phyloP scores from a whole-genome alignment of 129 eudicot species.

The Helichrysum umbraculigerum region DNA sequence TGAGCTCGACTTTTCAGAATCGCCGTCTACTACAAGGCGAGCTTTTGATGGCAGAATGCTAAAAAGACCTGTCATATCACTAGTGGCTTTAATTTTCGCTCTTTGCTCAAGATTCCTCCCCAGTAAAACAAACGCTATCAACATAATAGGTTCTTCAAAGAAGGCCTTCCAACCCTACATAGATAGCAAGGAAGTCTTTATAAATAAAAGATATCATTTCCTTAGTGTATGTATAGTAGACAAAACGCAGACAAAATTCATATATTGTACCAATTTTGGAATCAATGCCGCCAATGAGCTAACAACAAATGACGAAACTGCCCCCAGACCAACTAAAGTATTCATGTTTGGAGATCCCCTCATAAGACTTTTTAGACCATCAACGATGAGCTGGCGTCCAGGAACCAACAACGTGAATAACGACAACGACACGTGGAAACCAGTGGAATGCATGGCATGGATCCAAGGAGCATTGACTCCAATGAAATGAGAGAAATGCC shows the following conservation, averaged over 20 bases:
- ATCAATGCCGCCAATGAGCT: conserved; percentile 89
- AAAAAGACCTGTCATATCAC: conserved; percentile 95
- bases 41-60: conserved; percentile 92
- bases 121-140: conserved; percentile 94
- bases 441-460: conserved; percentile 64
- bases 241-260: too few relatives aligned
- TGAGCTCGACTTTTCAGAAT: conserved; percentile 45
- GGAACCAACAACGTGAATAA: conserved; percentile 87
- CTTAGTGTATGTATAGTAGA: too few relatives aligned
- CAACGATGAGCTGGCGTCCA: conserved; percentile 87
- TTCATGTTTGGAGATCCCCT: conserved; percentile 97
- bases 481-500: conserved; percentile 88
- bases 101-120: conserved; percentile 98
- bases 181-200: too few relatives aligned
- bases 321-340: conserved; percentile 98
- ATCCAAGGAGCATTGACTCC: conserved; percentile 92
- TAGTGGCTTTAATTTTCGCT: conserved; percentile 95
- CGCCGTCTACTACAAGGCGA: conserved; percentile 67
- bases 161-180: conserved; percentile 92
- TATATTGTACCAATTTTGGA: conserved; percentile 71
- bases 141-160: conserved; percentile 97
- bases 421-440: conserved; percentile 81
- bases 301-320: conserved; percentile 89
- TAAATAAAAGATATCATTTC: not conserved
- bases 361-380: conserved; percentile 88